These are phyloP conservation scores for Eutrema yunnanense DNA, from an alignment of 345 rosid species.

Conservation along the genomic window DNA sequence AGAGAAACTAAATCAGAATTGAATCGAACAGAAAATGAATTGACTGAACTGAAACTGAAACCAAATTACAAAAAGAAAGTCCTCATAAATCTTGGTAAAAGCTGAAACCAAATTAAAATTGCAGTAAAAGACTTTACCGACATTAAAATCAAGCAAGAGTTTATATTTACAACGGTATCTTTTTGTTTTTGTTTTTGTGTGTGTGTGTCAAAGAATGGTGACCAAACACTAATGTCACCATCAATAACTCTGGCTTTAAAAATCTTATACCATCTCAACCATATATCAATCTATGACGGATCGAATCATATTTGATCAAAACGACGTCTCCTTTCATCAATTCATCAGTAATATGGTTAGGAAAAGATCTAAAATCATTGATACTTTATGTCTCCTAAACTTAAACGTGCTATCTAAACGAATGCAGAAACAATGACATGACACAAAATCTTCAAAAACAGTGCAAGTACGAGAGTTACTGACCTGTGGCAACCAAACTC, in stretches of 20 bases:
- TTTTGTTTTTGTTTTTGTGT: too few relatives aligned
- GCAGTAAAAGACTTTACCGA: too few relatives aligned
- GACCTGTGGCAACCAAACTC: background rate
- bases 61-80: too few relatives aligned
- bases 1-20: too few relatives aligned
- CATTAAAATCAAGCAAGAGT: too few relatives aligned
- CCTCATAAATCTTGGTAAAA: too few relatives aligned
- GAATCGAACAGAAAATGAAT: too few relatives aligned
- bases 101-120: too few relatives aligned
- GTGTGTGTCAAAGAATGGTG: too few relatives aligned
- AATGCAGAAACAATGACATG: background rate
- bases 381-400: conserved; percentile 11
- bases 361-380: background rate
- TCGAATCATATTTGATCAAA: background rate
- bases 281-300: conserved; percentile 10
- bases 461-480: background rate
- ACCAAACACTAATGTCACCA: too few relatives aligned
- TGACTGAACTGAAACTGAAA: too few relatives aligned
- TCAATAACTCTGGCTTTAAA: conserved; percentile 1
- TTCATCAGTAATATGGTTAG: conserved; percentile 4
- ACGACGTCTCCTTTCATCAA: conserved; percentile 7
- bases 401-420: conserved; percentile 13
- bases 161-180: too few relatives aligned
- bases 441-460: background rate
- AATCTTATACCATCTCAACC: conserved; percentile 18